phyloP scores from a whole-genome alignment of 2,329 filamentous ascomycete genomes.

The Ceratocystis cubensis region DNA sequence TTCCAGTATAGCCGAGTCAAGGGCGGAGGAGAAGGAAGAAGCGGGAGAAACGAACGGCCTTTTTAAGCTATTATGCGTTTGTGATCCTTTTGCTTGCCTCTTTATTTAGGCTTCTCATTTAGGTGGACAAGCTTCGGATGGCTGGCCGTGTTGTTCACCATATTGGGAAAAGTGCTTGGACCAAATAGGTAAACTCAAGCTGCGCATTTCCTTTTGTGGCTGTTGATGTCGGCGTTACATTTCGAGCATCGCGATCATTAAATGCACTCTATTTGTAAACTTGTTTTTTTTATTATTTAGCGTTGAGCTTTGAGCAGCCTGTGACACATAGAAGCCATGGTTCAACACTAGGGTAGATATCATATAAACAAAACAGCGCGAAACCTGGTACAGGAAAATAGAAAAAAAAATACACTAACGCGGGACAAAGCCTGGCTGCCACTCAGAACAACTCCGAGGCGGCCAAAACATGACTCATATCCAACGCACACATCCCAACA shows the following conservation, averaged over 20 bases:
- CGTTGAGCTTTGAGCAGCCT: not conserved
- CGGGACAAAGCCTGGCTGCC: not conserved
- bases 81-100: not conserved
- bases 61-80: not conserved
- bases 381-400: not conserved
- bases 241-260: not conserved
- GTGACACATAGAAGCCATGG: not conserved
- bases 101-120: not conserved
- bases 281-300: not conserved
- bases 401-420: not conserved
- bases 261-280: not conserved
- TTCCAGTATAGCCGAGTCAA: slow-evolving; percentile 1
- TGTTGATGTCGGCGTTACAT: not conserved
- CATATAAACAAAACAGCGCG: not conserved
- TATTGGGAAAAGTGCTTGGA: slow-evolving; percentile 8
- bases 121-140: not conserved
- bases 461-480: not conserved
- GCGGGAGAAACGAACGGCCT: not conserved
- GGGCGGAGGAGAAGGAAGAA: not conserved
- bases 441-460: no score
- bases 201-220: not conserved
- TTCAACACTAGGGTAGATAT: not conserved
- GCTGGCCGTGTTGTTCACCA: slow-evolving; percentile 3
- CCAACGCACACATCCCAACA: not conserved
- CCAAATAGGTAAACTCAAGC: not conserved